Base-by-base conservation (phyloP, 495 filamentous ascomycete species). In the Letharia columbiana region DNA sequence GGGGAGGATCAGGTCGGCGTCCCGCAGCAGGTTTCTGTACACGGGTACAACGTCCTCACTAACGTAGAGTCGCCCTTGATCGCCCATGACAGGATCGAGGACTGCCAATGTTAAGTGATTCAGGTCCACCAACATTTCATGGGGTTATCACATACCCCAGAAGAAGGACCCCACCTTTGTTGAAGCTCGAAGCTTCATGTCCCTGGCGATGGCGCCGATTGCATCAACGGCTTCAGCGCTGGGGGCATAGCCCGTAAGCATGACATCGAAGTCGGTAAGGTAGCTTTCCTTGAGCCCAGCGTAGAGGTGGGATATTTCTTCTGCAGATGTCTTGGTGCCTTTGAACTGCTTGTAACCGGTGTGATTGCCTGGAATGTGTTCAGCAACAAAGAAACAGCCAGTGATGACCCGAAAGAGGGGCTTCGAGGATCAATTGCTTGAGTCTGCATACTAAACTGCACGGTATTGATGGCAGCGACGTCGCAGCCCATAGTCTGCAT, bases 41-140 rank as follows among this genome's bases (percentile, higher is more conserved):
- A 88, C 90, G 0, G 92, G 91, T 42, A 96, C 88, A 4, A 94
- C 91, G 66, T 94, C 90, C 66, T 91, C 86, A 33, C 84, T 88
- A 58, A 98, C 91, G 74, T 98, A 98, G 31, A 98, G 79, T 47
- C 83, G 84, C 44, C 91, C 95, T 71, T 96, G 89, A 72, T 98
- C 94, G 56, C 94, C 94, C 94, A 98, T 98, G 18, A 98, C 95
- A 1, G 94, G 94, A 74, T 98, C 94, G 56, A 98, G 80, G n/a
- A 96, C 87, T 72, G 57, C n/a, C 12, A 31, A 42, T 28, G 3
- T 59, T 61, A 12, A 41, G 50, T 31, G 31, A 50, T 17, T 61
- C 3, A 13, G 31, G 15, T 31, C 40, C 9, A 31, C 12, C 10
- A 37, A 15, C n/a, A 42, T 35, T 45, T 13, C n/a, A n/a, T 3